phyloP scores from a whole-genome alignment of 805 yeast species.

The Yarrowia sp. region DNA sequence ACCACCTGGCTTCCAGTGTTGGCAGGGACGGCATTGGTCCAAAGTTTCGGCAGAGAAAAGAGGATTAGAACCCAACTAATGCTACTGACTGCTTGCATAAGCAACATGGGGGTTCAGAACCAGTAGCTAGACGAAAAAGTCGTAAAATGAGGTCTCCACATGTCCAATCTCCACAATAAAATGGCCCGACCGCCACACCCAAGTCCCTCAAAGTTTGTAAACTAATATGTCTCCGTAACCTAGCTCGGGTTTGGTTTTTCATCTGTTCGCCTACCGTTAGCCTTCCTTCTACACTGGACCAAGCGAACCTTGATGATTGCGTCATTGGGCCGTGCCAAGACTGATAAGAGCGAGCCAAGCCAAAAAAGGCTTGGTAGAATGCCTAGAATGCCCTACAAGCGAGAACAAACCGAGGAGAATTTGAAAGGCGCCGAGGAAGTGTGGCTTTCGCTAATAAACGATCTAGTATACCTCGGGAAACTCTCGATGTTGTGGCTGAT shows the following conservation, averaged over 20 bases:
- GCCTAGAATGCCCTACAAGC: too few species aligned
- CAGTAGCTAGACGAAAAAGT: too few species aligned
- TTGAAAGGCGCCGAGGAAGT: neutral
- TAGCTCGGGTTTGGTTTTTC: neutral
- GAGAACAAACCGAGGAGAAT: neutral
- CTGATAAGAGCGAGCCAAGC: neutral
- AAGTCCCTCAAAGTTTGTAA: neutral
- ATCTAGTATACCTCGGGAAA: neutral
- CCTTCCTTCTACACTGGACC: neutral
- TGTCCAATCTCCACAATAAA: neutral
- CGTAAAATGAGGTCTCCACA: too few species aligned
- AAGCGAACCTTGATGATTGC: neutral
- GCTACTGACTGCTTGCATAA: too few species aligned
- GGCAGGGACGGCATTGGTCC: neutral
- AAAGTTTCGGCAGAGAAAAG: too few species aligned
- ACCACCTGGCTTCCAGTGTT: too few species aligned
- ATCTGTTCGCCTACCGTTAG: neutral
- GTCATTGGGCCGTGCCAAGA: slow-evolving; percentile 11
- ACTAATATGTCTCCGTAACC: neutral
- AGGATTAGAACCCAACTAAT: too few species aligned
- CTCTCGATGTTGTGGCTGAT: neutral
- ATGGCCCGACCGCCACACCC: neutral
- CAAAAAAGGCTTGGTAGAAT: neutral
- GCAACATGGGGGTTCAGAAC: too few species aligned
- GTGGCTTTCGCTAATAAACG: neutral